Evolutionary conservation across 2,329 filamentous ascomycete genomes (phyloP).

Genomic region (Piedraia hortae): DNA sequence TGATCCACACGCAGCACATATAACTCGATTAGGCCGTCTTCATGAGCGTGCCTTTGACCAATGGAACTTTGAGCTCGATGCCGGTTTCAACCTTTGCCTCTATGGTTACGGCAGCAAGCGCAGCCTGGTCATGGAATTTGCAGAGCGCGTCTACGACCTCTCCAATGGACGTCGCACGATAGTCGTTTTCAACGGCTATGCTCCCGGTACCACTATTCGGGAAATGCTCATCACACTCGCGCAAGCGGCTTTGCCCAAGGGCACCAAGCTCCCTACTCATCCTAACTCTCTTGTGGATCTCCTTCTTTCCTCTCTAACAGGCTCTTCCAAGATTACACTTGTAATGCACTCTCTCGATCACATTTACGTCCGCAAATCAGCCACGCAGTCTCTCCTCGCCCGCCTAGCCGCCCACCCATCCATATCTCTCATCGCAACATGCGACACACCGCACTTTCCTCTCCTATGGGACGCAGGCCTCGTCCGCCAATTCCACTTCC

Average conservation of each 20-base stretch:
- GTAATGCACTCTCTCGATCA: slow-evolving; percentile 68
- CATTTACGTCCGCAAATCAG: slow-evolving; percentile 40
- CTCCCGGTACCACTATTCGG: slow-evolving; percentile 34
- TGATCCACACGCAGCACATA: slow-evolving; percentile 43
- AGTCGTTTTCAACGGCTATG: slow-evolving; percentile 69
- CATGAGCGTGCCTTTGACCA: slow-evolving; percentile 67
- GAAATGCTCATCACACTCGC: slow-evolving; percentile 45
- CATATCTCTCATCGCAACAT: slow-evolving; percentile 50
- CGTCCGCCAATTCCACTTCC: slow-evolving; percentile 58
- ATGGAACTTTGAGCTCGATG: slow-evolving; percentile 70
- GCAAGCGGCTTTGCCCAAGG: slow-evolving; percentile 26
- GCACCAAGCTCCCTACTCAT: slow-evolving; percentile 32
- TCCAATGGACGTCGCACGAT: slow-evolving; percentile 24
- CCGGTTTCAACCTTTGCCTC: slow-evolving; percentile 69
- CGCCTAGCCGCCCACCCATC: slow-evolving; percentile 46
- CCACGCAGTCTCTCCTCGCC: slow-evolving; percentile 44
- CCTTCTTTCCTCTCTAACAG: slow-evolving; percentile 32
- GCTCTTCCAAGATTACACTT: slow-evolving; percentile 12
- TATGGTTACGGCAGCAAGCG: slow-evolving; percentile 87
- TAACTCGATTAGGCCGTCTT: slow-evolving; percentile 41
- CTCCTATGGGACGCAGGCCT: slow-evolving; percentile 72
- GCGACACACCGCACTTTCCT: slow-evolving; percentile 66
- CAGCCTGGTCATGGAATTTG: slow-evolving; percentile 45
- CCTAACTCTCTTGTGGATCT: slow-evolving; percentile 40
- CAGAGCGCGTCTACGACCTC: slow-evolving; percentile 35